A percentile compares a stretch with the other conserved stretches of the same genome.
Conservation (phyloP, 2,329 filamentous ascomycete genomes). For the Arthrinium puccinioides region DNA sequence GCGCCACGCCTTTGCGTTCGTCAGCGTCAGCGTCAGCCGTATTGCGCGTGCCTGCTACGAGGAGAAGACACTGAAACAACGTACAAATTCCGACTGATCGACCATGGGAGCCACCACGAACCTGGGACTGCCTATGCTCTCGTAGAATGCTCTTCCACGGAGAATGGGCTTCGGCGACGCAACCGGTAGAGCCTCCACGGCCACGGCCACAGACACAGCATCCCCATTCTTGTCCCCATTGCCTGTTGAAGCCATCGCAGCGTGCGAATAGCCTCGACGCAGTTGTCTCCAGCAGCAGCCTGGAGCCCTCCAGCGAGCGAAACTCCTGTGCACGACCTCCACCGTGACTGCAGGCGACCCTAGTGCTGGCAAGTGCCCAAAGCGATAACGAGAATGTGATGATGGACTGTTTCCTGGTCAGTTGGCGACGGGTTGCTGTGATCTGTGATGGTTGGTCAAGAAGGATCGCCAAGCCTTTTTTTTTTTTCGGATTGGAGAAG, state of each 20-base stretch:
- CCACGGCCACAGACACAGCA: constrained; percentile 5
- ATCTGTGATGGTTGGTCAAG: too few species aligned
- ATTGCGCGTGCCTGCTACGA: background rate
- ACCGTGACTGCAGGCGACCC: background rate
- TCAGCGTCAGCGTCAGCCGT: constrained; percentile 1
- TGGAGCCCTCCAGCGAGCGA: constrained; percentile 5
- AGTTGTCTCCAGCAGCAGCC: constrained; percentile 4
- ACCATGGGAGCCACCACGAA: constrained; percentile 95
- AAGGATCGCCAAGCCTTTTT: too few species aligned
- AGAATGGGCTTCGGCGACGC: constrained; percentile 48
- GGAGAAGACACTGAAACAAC: constrained; percentile 23
- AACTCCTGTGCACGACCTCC: constrained; percentile 2
- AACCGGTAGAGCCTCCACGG: constrained; percentile 12
- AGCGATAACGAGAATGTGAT: background rate
- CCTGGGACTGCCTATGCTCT: constrained; percentile 88
- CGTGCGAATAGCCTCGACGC: constrained; percentile 5
- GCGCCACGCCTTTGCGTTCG: constrained; percentile 70
- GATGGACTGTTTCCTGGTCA: constrained; percentile 3
- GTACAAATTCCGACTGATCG: constrained; percentile 93
- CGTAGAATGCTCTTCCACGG: constrained; percentile 83
- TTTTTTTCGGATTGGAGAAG: too few species aligned
- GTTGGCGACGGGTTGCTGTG: too few species aligned
- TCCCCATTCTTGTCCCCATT: constrained; percentile 25
- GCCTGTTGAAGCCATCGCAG: constrained; percentile 5
- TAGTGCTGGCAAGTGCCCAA: too few species aligned